A percentile compares a stretch with the other conserved stretches of the same genome.
Conservation (phyloP, 1,284 basidiomycete species). For the Exsudoporus floridanus region DNA sequence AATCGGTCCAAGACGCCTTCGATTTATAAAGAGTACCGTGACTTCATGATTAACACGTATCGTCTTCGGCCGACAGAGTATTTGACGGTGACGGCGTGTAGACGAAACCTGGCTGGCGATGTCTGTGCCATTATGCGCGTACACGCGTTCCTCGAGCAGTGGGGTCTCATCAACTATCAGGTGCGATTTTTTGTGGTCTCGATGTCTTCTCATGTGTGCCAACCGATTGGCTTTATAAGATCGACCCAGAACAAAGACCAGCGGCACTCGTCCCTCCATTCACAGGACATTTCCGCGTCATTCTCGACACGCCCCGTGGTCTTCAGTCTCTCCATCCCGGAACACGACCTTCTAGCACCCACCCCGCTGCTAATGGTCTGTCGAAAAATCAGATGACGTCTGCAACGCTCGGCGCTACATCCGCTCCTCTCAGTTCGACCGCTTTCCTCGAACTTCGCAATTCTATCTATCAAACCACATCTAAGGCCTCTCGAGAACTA, state of each 20-base stretch:
- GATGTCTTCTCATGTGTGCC: constrained; percentile 10
- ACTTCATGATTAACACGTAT: constrained; percentile 99
- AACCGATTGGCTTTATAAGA: constrained; percentile 48
- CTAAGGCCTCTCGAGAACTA: constrained; percentile 74
- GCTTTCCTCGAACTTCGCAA: constrained; percentile 83
- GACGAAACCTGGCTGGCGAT: constrained; percentile 95
- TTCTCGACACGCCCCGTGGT: constrained; percentile 95
- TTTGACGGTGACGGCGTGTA: constrained; percentile 95
- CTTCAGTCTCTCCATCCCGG: constrained; percentile 95
- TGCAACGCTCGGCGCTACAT: constrained; percentile 55
- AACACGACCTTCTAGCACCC: constrained; percentile 55
- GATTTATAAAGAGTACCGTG: constrained; percentile 98
- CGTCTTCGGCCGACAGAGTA: constrained; percentile 94
- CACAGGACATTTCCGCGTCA: constrained; percentile 97
- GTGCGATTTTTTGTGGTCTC: constrained; percentile 42
- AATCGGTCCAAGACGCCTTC: constrained; percentile 95
- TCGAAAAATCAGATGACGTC: constrained; percentile 40
- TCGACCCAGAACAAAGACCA: constrained; percentile 95
- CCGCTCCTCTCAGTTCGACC: constrained; percentile 9
- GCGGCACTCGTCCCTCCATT: constrained; percentile 95
- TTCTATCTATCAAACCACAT: constrained; percentile 85
- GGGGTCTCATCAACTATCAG: constrained; percentile 99
- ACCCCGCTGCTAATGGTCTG: constrained; percentile 50
- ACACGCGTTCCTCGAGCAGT: constrained; percentile 98
- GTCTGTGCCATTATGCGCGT: constrained; percentile 99